A percentile compares a stretch with the other conserved stretches of the same genome.
phyloP scores from a whole-genome alignment of 2,329 filamentous ascomycete genomes.

The Didymella keratinophila region DNA sequence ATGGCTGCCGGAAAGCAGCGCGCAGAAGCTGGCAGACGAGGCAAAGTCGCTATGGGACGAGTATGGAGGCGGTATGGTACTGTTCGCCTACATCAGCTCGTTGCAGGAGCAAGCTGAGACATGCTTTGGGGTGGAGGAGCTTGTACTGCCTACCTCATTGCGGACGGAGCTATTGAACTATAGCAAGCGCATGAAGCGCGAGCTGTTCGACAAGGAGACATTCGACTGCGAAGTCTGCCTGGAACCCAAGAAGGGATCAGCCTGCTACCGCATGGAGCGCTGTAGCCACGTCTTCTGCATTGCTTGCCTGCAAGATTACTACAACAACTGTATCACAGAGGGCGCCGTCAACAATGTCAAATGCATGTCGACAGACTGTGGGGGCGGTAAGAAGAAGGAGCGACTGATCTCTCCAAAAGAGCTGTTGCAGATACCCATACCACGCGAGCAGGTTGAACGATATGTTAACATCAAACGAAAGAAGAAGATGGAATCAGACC shows the following conservation, averaged over 20 bases:
- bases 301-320: conserved; percentile 87
- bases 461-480: conserved; percentile 94
- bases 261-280: conserved; percentile 80
- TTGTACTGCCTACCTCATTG: conserved; percentile 58
- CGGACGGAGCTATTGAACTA: conserved; percentile 80
- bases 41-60: conserved; percentile 66
- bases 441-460: conserved; percentile 75
- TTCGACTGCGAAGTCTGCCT: conserved; percentile 90
- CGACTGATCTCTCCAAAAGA: conserved; percentile 81
- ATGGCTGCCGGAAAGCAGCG: conserved; percentile 61
- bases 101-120: conserved; percentile 66
- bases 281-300: conserved; percentile 94
- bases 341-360: conserved; percentile 81
- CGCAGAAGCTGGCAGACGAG: conserved; percentile 57
- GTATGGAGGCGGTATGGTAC: conserved; percentile 62
- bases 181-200: conserved; percentile 75
- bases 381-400: conserved; percentile 58
- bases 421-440: conserved; percentile 63
- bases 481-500: conserved; percentile 88
- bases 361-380: conserved; percentile 82
- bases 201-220: conserved; percentile 80
- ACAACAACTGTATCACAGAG: conserved; percentile 84
- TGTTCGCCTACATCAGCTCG: conserved; percentile 68
- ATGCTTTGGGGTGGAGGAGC: conserved; percentile 60
- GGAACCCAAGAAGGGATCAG: conserved; percentile 86